phyloP scores from a whole-genome alignment of 139 green algal genomes.

The Chlorella sp. region DNA sequence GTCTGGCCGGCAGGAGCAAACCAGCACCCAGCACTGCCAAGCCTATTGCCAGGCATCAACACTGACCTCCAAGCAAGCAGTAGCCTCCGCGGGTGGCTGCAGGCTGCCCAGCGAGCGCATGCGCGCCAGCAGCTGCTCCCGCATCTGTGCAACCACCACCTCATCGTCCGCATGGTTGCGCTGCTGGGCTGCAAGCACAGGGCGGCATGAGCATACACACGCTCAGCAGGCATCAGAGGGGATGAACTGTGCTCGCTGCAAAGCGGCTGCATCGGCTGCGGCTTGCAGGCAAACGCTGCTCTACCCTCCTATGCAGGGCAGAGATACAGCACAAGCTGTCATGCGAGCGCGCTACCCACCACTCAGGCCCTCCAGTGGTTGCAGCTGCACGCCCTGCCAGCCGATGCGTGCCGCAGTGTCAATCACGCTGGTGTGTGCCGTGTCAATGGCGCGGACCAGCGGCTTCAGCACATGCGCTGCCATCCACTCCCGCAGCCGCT shows the following conservation, averaged over 20 bases:
- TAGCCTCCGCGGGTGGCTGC: slow-evolving; percentile 29
- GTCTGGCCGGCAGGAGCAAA: too few relatives aligned
- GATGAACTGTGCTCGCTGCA: too few relatives aligned
- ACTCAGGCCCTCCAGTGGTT: slow-evolving; percentile 34
- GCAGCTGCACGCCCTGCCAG: slow-evolving; percentile 42
- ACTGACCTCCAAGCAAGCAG: slow-evolving; percentile 29
- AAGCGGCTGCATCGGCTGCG: too few relatives aligned
- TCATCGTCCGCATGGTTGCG: slow-evolving; percentile 32
- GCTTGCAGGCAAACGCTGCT: too few relatives aligned
- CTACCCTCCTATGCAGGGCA: too few relatives aligned
- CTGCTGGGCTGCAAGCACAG: neutral
- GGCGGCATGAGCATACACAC: neutral
- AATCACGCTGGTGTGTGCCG: slow-evolving; percentile 54
- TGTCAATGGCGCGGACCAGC: slow-evolving; percentile 53
- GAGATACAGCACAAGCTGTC: too few relatives aligned
- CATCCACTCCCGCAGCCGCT: slow-evolving; percentile 80
- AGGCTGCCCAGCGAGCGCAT: slow-evolving; percentile 17
- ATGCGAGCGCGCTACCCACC: neutral
- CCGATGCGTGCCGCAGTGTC: slow-evolving; percentile 41
- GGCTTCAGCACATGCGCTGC: slow-evolving; percentile 66
- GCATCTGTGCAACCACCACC: slow-evolving; percentile 26
- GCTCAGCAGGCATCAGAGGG: neutral
- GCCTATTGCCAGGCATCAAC: too few relatives aligned
- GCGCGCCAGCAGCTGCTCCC: slow-evolving; percentile 31
- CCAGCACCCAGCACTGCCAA: too few relatives aligned